A percentile compares a stretch with the other conserved stretches of the same genome.
Evolutionary conservation across 129 eudicot genomes (phyloP).

Genomic region (Lactuca saligna): DNA sequence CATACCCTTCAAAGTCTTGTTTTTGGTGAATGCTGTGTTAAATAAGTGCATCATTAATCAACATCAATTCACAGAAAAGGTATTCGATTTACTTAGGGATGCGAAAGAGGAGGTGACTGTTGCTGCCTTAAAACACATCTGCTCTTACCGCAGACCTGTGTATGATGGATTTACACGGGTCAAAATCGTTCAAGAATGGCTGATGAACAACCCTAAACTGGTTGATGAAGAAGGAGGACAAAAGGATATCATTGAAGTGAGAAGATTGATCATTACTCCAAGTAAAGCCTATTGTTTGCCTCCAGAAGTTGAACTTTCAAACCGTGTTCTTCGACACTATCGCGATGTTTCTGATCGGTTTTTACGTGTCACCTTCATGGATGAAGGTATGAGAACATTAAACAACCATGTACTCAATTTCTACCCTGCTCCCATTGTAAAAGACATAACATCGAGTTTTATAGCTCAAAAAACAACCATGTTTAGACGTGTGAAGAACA

Average conservation of each 20-base stretch:
- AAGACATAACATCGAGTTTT: constrained; percentile 35
- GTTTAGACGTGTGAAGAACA: constrained; percentile 52
- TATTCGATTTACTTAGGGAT: constrained; percentile 42
- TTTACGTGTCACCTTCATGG: constrained; percentile 66
- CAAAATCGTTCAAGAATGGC: constrained; percentile 47
- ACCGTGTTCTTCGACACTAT: constrained; percentile 60
- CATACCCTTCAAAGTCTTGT: constrained; percentile 45
- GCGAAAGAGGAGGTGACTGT: constrained; percentile 45
- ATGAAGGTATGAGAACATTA: constrained; percentile 64
- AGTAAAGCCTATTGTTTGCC: constrained; percentile 66
- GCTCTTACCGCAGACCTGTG: constrained; percentile 42
- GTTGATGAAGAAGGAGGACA: constrained; percentile 37
- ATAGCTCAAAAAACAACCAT: constrained; percentile 46
- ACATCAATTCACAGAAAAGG: constrained; percentile 51
- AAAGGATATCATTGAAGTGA: constrained; percentile 51
- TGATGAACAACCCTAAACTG: constrained; percentile 56
- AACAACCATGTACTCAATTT: constrained; percentile 49
- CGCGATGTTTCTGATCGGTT: constrained; percentile 51
- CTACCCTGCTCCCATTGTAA: constrained; percentile 52
- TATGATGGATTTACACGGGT: constrained; percentile 45
- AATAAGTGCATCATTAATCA: constrained; percentile 67
- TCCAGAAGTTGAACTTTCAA: constrained; percentile 62
- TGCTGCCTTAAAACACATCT: constrained; percentile 56
- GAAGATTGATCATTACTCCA: constrained; percentile 67
- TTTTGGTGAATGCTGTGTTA: constrained; percentile 54